Conservation (phyloP, 306 rosid genomes). For the Cucumis melo region DNA sequence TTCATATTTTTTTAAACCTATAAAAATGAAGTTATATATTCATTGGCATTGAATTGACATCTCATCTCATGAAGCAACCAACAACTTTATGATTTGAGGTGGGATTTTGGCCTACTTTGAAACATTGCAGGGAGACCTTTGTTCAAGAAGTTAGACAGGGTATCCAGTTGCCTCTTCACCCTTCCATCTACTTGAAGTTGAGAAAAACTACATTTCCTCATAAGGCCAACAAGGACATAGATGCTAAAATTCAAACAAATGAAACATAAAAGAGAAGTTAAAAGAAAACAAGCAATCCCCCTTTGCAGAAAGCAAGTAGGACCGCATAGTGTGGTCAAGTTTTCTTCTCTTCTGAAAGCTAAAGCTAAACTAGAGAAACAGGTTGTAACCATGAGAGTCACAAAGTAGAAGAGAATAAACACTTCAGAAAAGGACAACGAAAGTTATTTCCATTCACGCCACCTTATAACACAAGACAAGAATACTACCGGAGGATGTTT, state of each 20-base stretch:
- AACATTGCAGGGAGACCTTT: neutral
- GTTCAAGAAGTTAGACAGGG: neutral
- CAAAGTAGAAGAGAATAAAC: neutral
- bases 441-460: no score
- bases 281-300: neutral
- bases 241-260: neutral
- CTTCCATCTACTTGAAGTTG: neutral
- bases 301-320: neutral
- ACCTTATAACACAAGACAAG: no score
- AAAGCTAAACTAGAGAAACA: neutral
- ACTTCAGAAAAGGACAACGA: neutral
- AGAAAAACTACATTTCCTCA: neutral
- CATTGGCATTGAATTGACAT: neutral
- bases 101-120: neutral
- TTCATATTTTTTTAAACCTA: neutral
- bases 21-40: neutral
- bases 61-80: neutral
- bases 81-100: neutral
- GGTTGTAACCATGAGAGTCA: neutral
- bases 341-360: neutral
- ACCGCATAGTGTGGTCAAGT: neutral
- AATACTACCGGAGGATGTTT: neutral
- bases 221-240: neutral
- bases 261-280: neutral
- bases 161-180: neutral